phyloP scores from a whole-genome alignment of 164 flowering plant species.

The Vitis rupestris region DNA sequence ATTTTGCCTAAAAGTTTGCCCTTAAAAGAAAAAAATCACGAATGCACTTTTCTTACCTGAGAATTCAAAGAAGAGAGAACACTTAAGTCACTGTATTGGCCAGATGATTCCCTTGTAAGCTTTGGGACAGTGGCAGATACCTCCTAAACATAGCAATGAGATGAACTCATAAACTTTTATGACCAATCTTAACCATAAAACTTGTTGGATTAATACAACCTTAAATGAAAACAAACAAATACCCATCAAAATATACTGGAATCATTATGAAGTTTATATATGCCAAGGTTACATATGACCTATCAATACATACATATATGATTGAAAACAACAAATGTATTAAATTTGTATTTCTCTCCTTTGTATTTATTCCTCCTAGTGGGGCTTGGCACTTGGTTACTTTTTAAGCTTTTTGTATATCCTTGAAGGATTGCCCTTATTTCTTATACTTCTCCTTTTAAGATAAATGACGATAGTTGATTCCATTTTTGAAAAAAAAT shows the following conservation, averaged over 20 bases:
- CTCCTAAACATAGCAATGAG: conserved; percentile 50
- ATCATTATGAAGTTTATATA: too few species aligned
- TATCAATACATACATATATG: too few species aligned
- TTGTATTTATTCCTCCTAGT: too few species aligned
- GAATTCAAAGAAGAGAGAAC: conserved; percentile 95
- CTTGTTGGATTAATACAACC: not conserved
- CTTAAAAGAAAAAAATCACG: not conserved
- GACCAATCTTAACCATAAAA: not conserved
- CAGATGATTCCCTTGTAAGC: conserved; percentile 80
- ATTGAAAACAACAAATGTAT: too few species aligned
- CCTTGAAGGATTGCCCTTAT: too few species aligned
- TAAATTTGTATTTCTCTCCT: too few species aligned
- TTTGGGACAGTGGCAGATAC: conserved; percentile 71
- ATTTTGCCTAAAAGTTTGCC: conserved; percentile 6
- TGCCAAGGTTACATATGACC: too few species aligned
- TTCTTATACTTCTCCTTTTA: too few species aligned
- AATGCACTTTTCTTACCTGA: conserved; percentile 48
- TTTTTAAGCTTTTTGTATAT: too few species aligned
- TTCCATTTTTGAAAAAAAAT: too few species aligned
- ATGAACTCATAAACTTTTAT: conserved; percentile 4
- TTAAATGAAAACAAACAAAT: not conserved
- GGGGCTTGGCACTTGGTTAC: too few species aligned
- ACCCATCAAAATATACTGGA: not conserved
- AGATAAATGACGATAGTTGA: too few species aligned
- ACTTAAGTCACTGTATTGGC: conserved; percentile 85